Conservation (phyloP, 2,329 filamentous ascomycete genomes). For the Bipolaris victoriae region DNA sequence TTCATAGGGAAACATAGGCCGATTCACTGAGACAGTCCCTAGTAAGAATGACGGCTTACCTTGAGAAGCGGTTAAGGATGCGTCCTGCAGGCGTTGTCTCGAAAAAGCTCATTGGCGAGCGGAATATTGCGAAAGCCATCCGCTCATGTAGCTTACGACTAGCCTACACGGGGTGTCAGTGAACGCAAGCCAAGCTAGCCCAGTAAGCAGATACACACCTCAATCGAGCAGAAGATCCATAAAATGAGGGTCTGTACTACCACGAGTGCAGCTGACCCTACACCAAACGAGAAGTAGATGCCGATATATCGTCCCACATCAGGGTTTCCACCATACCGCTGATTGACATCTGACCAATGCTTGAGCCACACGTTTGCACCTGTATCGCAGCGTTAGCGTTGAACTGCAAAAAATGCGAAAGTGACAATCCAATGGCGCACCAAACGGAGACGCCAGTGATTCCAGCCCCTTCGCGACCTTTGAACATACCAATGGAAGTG, state of each 20-base stretch:
- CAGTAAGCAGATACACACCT: conserved; percentile 63
- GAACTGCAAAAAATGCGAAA: conserved; percentile 21
- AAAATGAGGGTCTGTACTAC: conserved; percentile 92
- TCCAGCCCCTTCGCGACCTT: neutral
- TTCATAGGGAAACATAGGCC: conserved; percentile 12
- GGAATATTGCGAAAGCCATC: conserved; percentile 97
- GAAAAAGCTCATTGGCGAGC: conserved; percentile 98
- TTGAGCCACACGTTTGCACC: conserved; percentile 92
- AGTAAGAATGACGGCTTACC: conserved; percentile 57
- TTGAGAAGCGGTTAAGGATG: conserved; percentile 95
- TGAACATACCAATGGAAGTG: conserved; percentile 72
- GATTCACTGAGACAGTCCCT: conserved; percentile 9
- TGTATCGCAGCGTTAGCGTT: conserved; percentile 47
- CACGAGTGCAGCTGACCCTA: conserved; percentile 83
- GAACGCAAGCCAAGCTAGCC: conserved; percentile 10
- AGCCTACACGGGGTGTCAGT: conserved; percentile 61
- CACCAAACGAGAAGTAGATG: conserved; percentile 92
- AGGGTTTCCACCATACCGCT: conserved; percentile 69
- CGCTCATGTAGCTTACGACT: conserved; percentile 95
- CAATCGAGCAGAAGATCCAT: conserved; percentile 99
- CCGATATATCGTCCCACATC: conserved; percentile 89
- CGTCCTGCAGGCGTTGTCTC: conserved; percentile 96
- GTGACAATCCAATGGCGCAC: conserved; percentile 25
- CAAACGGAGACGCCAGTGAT: neutral
- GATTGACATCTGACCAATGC: conserved; percentile 84